Percentiles rank a stretch among this genome's conserved stretches.
These are phyloP conservation scores for Tulasnella sp. DNA, from an alignment of 768 basidiomycete genomes.

Conservation along the genomic window DNA sequence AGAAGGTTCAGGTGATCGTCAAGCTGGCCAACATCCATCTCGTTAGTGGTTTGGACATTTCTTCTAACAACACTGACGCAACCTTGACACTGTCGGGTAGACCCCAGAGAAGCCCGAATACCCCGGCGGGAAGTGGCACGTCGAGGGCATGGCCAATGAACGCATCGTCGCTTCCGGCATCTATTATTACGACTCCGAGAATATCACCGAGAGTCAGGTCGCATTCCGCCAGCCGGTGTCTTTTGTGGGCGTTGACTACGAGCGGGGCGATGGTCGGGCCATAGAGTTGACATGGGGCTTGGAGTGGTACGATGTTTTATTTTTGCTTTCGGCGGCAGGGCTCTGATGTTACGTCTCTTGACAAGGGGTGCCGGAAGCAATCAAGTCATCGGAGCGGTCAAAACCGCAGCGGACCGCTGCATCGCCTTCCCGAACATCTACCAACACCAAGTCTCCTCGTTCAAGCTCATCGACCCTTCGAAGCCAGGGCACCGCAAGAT, in stretches of 20 bases:
- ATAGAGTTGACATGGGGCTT: conserved; percentile 7
- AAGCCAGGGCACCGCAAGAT: conserved; percentile 30
- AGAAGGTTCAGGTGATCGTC: conserved; percentile 38
- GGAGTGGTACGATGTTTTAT: background rate
- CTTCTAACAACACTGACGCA: background rate
- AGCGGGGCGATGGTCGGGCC: conserved; percentile 10
- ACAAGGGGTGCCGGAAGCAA: background rate
- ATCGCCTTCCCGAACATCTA: conserved; percentile 30
- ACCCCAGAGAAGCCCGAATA: conserved; percentile 48
- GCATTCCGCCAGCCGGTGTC: conserved; percentile 17
- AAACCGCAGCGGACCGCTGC: conserved; percentile 20
- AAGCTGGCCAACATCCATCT: conserved; percentile 40
- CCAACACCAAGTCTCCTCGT: conserved; percentile 27
- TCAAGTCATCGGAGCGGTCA: conserved; percentile 11
- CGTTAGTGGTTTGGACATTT: background rate
- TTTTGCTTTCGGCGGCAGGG: too few relatives aligned
- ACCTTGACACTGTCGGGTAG: background rate
- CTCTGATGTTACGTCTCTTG: background rate
- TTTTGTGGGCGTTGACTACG: background rate
- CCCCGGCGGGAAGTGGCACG: conserved; percentile 46
- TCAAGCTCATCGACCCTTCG: conserved; percentile 9
- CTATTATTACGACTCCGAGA: conserved; percentile 31
- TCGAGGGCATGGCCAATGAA: conserved; percentile 42
- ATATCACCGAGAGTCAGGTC: conserved; percentile 21
- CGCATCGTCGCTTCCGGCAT: conserved; percentile 35